Conservation (phyloP, 73 alveolate species). For the Paramecium sonneborni region DNA sequence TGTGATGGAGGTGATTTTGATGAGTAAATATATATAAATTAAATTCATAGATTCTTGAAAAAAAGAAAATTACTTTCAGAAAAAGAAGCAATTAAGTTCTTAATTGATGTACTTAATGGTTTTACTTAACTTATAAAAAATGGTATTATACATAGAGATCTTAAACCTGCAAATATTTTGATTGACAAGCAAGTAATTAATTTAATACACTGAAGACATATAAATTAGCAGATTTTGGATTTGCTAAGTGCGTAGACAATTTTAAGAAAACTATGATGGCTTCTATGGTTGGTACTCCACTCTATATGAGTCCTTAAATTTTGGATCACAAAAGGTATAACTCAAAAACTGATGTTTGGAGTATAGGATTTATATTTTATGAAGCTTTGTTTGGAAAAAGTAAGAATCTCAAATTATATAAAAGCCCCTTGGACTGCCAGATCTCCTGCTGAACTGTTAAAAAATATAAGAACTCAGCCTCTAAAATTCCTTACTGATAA, state of each 20-base stretch:
- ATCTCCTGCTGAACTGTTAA: constrained; percentile 28
- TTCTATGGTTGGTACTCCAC: constrained; percentile 77
- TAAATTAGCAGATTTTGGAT: constrained; percentile 70
- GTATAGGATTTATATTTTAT: constrained; percentile 93
- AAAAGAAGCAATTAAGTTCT: constrained; percentile 54
- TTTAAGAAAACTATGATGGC: constrained; percentile 50
- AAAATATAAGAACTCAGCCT: constrained; percentile 27
- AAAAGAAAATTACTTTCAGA: constrained; percentile 46
- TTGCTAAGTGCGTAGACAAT: constrained; percentile 65
- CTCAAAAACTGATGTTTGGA: constrained; percentile 96
- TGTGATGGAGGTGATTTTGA: constrained; percentile 70
- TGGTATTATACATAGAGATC: constrained; percentile 70
- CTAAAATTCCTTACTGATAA: constrained; percentile 18
- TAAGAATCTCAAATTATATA: background rate
- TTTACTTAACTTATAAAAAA: constrained; percentile 54
- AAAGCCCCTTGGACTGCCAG: constrained; percentile 59
- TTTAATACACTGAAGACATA: background rate
- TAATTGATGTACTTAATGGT: constrained; percentile 61
- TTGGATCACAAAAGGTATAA: constrained; percentile 89
- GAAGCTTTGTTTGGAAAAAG: constrained; percentile 72
- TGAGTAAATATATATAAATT: constrained; percentile 55
- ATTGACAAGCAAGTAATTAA: constrained; percentile 56
- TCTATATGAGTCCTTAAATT: constrained; percentile 89
- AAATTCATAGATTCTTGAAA: background rate
- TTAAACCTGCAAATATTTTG: constrained; percentile 68